Evolutionary conservation across 257 asterid genomes (phyloP), one percentile per base, ranked within the genome.

Genomic region (Solanum chmielewskii): DNA sequence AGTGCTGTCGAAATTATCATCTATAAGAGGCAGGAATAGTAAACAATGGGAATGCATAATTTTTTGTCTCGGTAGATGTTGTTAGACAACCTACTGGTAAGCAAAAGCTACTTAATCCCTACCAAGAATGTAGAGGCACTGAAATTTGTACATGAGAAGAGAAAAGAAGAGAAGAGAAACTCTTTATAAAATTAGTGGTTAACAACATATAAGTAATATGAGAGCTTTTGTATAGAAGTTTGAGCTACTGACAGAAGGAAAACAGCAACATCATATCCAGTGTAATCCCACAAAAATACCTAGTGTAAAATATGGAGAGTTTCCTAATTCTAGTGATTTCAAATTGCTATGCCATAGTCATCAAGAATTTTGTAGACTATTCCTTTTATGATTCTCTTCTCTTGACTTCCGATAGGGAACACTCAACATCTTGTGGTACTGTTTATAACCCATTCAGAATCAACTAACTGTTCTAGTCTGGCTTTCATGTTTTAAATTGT

Each of bases 331-430:
- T 80, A 29, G 42, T 80, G 85, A 45, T 78, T 45, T 78, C 66
- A 45, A 80, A 80, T 49, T 80, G 56, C 68, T 47, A 80, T 80
- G 18, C 62, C 85, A 18, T 10, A 80, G 62, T 20, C 44, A 29
- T 25, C 33, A 47, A 76, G 85, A 47, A 80, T 80, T 45, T 80
- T 29, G 39, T 47, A 29, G 39, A 47, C 45, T 47, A 80, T 47
- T 85, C 31, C 25, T 82, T 90, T 86, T 47, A 60, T 37, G 66
- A 87, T 69, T 86, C 35, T 68, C 84, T 69, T 86, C 41, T 68
- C 84, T 87, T 81, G 66, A 73, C 83, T 71, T 15, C 66, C 74
- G 29, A 80, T 87, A 84, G 77, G 83, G 56, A 78, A 16, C 25
- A 78, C 42, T 45, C 84, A 78, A 25, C 42, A 78, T 78, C 84